phyloP scores from a whole-genome alignment of 75 land plant species.

The Ceratopteris richardii region DNA sequence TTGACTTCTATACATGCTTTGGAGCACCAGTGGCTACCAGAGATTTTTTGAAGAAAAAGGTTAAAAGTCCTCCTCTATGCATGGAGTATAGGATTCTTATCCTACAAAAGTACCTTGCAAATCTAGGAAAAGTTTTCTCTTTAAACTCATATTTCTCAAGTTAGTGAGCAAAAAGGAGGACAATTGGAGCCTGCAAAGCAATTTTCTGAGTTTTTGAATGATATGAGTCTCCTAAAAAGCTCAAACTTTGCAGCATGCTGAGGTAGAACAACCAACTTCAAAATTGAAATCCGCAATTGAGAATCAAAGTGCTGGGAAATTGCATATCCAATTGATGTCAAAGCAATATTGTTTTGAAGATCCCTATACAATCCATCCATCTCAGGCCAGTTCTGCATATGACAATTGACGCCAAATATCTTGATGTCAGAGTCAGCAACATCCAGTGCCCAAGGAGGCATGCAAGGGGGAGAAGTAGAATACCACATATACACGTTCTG shows the following conservation, averaged over 20 bases:
- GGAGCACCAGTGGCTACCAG: slow-evolving; percentile 57
- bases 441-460: slow-evolving; percentile 41
- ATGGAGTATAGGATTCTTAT: slow-evolving; percentile 71
- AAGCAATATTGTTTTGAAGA: slow-evolving; percentile 69
- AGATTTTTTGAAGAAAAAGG: slow-evolving; percentile 73
- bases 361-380: slow-evolving; percentile 15
- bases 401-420: slow-evolving; percentile 11
- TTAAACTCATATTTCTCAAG: slow-evolving; percentile 46
- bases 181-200: slow-evolving; percentile 31
- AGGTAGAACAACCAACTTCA: slow-evolving; percentile 6
- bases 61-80: slow-evolving; percentile 53
- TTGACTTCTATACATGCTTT: slow-evolving; percentile 69
- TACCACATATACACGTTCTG: slow-evolving; percentile 92
- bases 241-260: slow-evolving; percentile 44
- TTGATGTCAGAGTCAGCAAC: slow-evolving; percentile 43
- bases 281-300: slow-evolving; percentile 5
- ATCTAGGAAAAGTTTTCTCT: slow-evolving; percentile 47
- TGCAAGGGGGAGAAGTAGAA: slow-evolving; percentile 71
- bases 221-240: slow-evolving; percentile 97
- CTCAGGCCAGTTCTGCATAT: slow-evolving; percentile 12
- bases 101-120: slow-evolving; percentile 59
- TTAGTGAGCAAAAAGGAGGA: slow-evolving; percentile 42
- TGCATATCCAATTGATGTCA: slow-evolving; percentile 27
- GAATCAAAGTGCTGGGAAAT: slow-evolving; percentile 7
- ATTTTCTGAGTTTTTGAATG: slow-evolving; percentile 72